Evolutionary conservation across 495 filamentous ascomycete genomes (phyloP).

Genomic region (Penicillium lividum): DNA sequence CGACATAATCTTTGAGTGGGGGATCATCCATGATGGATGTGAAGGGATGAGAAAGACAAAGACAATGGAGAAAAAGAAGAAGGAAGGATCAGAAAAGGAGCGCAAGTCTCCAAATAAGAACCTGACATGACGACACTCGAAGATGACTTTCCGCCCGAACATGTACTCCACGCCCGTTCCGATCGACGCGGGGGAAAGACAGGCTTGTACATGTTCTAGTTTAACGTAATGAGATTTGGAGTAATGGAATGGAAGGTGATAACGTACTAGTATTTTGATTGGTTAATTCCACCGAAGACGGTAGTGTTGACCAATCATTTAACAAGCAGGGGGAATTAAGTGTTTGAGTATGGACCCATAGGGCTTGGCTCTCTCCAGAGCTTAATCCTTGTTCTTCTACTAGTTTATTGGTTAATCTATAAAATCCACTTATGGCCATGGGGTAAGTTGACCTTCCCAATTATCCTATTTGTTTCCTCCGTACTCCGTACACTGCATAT

Average conservation of each 20-base stretch:
- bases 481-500: no score
- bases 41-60: slow-evolving; percentile 1
- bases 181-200: slow-evolving; percentile 7
- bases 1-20: slow-evolving; percentile 6
- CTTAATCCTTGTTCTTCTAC: slow-evolving; percentile 13
- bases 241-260: slow-evolving; percentile 23
- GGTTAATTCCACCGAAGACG: slow-evolving; percentile 20
- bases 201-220: neutral
- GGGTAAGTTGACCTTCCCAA: slow-evolving; percentile 14
- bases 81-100: neutral
- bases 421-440: neutral
- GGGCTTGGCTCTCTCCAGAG: slow-evolving; percentile 12
- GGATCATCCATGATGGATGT: neutral
- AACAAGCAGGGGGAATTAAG: slow-evolving; percentile 10
- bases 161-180: slow-evolving; percentile 7
- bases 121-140: slow-evolving; percentile 6
- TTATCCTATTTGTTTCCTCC: no score
- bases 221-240: slow-evolving; percentile 32
- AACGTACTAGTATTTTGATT: slow-evolving; percentile 16
- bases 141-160: slow-evolving; percentile 7
- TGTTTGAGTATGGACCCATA: slow-evolving; percentile 7
- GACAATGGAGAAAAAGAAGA: neutral
- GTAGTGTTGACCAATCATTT: slow-evolving; percentile 17
- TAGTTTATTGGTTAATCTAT: slow-evolving; percentile 7
- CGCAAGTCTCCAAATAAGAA: neutral